Conservation (phyloP, 2,329 filamentous ascomycete species). For the Zymoseptoria passerinii region DNA sequence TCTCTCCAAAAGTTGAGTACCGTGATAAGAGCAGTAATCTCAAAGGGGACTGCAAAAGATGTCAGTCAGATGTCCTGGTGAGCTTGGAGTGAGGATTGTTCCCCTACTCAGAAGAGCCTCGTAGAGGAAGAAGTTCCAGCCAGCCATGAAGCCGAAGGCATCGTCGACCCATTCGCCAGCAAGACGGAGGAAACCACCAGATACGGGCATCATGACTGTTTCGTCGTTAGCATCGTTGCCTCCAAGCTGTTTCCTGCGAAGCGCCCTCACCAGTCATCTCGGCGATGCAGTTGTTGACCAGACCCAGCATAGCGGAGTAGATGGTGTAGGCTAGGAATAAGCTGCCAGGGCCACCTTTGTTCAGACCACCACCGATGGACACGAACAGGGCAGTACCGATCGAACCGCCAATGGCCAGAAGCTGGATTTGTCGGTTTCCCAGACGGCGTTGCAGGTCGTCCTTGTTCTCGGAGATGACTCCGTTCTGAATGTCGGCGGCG, state of each 20-base stretch:
- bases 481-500: conserved; percentile 10
- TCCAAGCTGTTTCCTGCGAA: neutral
- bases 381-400: conserved; percentile 25
- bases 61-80: neutral
- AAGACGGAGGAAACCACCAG: conserved; percentile 50
- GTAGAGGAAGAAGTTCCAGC: conserved; percentile 43
- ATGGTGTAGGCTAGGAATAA: conserved; percentile 52
- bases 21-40: conserved; percentile 41
- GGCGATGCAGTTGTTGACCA: conserved; percentile 58
- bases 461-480: conserved; percentile 25
- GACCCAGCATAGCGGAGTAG: conserved; percentile 48
- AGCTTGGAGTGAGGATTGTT: neutral
- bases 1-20: conserved; percentile 38
- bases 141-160: conserved; percentile 50
- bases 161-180: conserved; percentile 60
- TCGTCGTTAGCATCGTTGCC: conserved; percentile 58
- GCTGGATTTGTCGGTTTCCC: conserved; percentile 38
- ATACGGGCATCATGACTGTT: conserved; percentile 25
- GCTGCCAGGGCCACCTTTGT: conserved; percentile 41
- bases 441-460: conserved; percentile 41
- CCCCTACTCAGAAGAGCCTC: conserved; percentile 35
- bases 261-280: conserved; percentile 43
- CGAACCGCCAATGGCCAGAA: conserved; percentile 25
- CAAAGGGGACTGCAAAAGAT: conserved; percentile 34
- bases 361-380: conserved; percentile 48